Evolutionary conservation across 2,329 filamentous ascomycete genomes (phyloP).

Genomic region (Ophiostoma perfectum): DNA sequence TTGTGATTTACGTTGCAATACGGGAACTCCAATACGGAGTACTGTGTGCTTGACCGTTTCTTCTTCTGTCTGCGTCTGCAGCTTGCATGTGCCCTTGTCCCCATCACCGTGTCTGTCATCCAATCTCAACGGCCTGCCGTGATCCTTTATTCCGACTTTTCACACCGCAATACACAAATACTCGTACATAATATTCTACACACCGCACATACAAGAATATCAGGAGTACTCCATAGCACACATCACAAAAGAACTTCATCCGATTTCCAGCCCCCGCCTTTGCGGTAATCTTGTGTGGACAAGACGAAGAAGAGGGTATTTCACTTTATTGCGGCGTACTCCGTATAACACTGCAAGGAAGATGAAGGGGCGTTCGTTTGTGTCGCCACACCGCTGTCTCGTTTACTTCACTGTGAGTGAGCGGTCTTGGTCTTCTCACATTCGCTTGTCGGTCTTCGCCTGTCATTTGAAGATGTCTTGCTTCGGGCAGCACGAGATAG

Average conservation of each 20-base stretch:
- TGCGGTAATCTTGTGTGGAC: neutral
- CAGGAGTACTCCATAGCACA: no score
- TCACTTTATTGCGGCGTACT: no score
- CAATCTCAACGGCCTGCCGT: no score
- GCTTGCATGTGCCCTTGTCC: neutral
- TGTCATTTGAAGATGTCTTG: constrained; percentile 10
- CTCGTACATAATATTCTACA: no score
- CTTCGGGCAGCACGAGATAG: constrained; percentile 2
- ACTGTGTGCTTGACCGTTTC: neutral
- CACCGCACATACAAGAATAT: no score
- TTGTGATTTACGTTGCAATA: constrained; percentile 10
- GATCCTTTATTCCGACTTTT: no score
- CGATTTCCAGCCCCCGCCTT: neutral
- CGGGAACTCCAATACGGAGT: neutral
- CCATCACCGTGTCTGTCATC: no score
- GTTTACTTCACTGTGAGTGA: neutral
- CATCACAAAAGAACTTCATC: no score
- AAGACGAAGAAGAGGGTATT: neutral
- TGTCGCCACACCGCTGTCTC: constrained; percentile 12
- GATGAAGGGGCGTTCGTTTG: neutral
- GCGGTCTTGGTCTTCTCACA: neutral
- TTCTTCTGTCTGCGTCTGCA: neutral
- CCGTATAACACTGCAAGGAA: neutral
- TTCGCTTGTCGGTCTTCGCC: constrained; percentile 13
- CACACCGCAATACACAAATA: no score